Evolutionary conservation across 2,329 filamentous ascomycete genomes (phyloP), one percentile per base, ranked within the genome.

Genomic region (Neophaeococcomyces mojaviensis): DNA sequence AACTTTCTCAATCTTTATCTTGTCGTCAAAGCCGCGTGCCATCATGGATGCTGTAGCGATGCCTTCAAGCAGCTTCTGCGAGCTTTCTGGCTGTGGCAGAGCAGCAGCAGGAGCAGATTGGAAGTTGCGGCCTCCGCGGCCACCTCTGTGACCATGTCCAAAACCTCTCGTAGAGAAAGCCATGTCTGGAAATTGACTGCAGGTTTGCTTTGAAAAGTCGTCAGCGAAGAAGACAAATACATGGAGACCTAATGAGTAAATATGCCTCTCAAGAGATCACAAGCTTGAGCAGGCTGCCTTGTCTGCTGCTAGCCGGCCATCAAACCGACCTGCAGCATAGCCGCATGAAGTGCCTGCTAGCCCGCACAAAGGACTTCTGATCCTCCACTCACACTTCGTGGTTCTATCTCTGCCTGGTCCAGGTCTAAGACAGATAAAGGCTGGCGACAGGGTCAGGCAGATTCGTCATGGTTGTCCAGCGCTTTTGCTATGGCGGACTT

Each of bases 1-100:
- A n/a, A 61, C 62, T 39, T 68, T 53, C 6, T 53, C 58, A 43
- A 74, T 74, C 6, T 48, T 42, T 28, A 34, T 15, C 10, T 34
- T 34, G 18, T 34, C 32, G 10, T 34, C 32, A 12, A 4, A 34
- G 32, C 18, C 32, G 32, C 32, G n/a, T 34, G 32, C n/a, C 32
- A 34, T 15, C 32, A 34, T 13, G 4, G 10, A 16, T 34, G 32
- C 36, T 4, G 36, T 19, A 13, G 16, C 20, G 15, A 39, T 5
- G 13, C 3, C 13, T 19, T 18, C 16, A 13, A 39, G 20, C 15
- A 6, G 36, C 22, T 39, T 18, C 20, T 39, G 36, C 20, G 15
- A 39, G 13, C n/a, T 39, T 5, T 39, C 15, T 6, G 36, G 36
- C 20, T 19, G 6, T 39, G 36, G 15, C 15, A 39, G 36, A 19